Base-by-base conservation (phyloP, 495 filamentous ascomycete genomes). In the Penicillium malachiteum region DNA sequence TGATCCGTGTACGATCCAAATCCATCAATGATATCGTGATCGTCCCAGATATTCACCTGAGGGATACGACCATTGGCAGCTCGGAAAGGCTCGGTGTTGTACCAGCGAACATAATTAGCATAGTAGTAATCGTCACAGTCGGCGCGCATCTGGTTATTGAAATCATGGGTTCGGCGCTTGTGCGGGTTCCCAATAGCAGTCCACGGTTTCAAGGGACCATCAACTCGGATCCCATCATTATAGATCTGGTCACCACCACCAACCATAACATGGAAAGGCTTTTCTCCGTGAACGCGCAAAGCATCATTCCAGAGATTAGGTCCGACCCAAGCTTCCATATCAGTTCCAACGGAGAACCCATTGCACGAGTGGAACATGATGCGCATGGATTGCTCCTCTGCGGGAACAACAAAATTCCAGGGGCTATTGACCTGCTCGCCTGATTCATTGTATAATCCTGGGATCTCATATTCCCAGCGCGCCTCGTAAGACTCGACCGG, bases 361-460 rank as follows among this genome's bases (percentile, higher is more conserved):
- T 96, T 97, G 74, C 92, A 96, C 30, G 90, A 96, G 73, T 96
- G 87, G 73, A 97, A 96, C 80, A 96, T 90, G 55, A 96, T 88
- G 58, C 92, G 84, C 92, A 97, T 96, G 18, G 88, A 92, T 70
- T 96, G 86, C 30, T 83, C 73, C 46, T 76, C 74, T 3, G 90
- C 88, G 2, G 93, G 93, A 13, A 96, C 81, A 48, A 81, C 87
- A 70, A 96, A 96, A 54, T 68, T 62, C 72, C 74, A 77, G 16
- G 72, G 65, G 5, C 70, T 57, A 34, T 74, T 69, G 35, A 70
- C 73, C 47, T 72, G 62, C 16, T 67, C 75, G 32, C 65, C 72
- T 1, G 64, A 71, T 38, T 65, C 70, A 59, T 73, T 68, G 44
- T 53, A 66, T 8, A 79, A 58, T 11, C 73, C 74, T 3, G 74